phyloP scores from a whole-genome alignment of 1,284 basidiomycete genomes.

The Fomitopsis betulina region DNA sequence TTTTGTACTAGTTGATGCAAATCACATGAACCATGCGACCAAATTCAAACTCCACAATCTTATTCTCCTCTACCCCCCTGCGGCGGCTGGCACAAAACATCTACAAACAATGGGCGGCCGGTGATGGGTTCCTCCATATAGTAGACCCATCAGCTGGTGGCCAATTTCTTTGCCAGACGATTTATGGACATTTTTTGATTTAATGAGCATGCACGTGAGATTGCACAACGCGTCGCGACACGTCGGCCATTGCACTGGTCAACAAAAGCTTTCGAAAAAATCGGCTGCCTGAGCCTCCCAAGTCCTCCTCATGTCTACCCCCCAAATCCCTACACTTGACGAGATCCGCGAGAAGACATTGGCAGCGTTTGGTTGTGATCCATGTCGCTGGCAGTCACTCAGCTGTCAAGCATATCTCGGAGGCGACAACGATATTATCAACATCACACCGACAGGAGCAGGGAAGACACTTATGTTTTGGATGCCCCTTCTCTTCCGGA shows the following conservation, averaged over 20 bases:
- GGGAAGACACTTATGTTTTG: conserved; percentile 30
- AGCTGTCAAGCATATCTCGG: conserved; percentile 9
- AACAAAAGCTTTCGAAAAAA: neutral
- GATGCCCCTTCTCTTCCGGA: conserved; percentile 24
- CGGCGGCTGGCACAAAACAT: conserved; percentile 1
- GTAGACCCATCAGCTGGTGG: neutral
- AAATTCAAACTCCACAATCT: conserved; percentile 2
- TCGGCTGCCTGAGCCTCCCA: too few species aligned
- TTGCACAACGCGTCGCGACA: neutral
- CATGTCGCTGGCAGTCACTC: conserved; percentile 16
- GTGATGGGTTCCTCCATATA: neutral
- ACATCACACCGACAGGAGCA: conserved; percentile 21
- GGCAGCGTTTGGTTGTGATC: neutral
- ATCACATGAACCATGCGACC: neutral
- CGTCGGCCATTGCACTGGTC: neutral
- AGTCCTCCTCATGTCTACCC: neutral
- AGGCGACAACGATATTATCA: conserved; percentile 15
- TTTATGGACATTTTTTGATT: neutral
- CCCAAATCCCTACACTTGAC: neutral
- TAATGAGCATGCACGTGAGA: neutral
- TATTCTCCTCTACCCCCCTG: neutral
- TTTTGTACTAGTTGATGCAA: too few species aligned
- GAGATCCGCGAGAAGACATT: neutral
- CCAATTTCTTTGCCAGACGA: too few species aligned
- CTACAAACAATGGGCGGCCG: neutral